phyloP scores from a whole-genome alignment of 176 grass and related monocot genomes.

The Triticum aestivum region DNA sequence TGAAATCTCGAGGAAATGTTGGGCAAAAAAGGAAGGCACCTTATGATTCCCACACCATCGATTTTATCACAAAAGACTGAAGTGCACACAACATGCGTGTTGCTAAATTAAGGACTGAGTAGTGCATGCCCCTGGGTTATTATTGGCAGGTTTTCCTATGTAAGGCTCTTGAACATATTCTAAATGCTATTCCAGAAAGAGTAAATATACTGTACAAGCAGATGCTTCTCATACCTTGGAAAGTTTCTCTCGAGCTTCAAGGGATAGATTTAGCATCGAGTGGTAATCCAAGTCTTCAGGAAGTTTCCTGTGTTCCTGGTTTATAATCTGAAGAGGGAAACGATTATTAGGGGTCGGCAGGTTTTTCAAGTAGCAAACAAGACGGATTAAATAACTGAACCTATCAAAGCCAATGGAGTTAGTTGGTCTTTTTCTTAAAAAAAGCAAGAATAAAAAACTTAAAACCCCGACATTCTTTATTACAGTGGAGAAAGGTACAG shows the following conservation, averaged over 20 bases:
- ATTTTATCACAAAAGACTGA: background rate
- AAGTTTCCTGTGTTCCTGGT: slow-evolving; percentile 84
- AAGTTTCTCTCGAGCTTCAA: slow-evolving; percentile 97
- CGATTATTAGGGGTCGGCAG: background rate
- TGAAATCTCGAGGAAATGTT: background rate
- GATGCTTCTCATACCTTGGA: slow-evolving; percentile 60
- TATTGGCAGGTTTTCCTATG: background rate
- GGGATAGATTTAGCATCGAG: slow-evolving; percentile 74
- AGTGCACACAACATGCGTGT: background rate
- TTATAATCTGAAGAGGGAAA: slow-evolving; percentile 63
- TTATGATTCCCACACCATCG: background rate
- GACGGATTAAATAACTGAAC: slow-evolving; percentile 1
- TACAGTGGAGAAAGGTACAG: background rate
- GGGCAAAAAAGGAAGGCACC: background rate
- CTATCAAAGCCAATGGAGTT: slow-evolving; percentile 5
- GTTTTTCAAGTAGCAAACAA: slow-evolving; percentile 12
- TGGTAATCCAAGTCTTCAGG: slow-evolving; percentile 96
- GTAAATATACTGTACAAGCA: background rate
- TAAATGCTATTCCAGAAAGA: background rate
- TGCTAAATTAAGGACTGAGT: background rate
- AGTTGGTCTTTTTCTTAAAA: background rate
- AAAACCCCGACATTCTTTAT: background rate
- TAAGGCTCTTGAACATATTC: background rate
- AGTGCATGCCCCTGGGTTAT: background rate
- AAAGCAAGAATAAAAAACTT: background rate